A percentile compares a stretch with the other conserved stretches of the same genome.
Evolutionary conservation across 768 basidiomycete genomes (phyloP).

Genomic region (Mycena galopus): DNA sequence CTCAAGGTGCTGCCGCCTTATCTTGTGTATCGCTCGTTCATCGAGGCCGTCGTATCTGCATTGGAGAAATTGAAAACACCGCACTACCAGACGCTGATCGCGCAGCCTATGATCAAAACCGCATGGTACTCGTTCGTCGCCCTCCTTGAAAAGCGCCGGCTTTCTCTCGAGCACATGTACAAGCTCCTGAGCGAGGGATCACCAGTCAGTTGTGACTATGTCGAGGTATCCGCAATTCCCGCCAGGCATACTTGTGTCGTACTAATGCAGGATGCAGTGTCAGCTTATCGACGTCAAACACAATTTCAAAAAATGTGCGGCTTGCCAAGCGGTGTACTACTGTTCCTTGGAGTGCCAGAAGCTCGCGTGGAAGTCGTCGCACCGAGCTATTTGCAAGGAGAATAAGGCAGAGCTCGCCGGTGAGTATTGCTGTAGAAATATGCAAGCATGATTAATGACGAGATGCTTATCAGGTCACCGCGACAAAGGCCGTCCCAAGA

Average conservation of each 20-base stretch:
- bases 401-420: slow-evolving; percentile 49
- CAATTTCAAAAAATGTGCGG: slow-evolving; percentile 48
- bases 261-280: slow-evolving; percentile 39
- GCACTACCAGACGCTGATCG: slow-evolving; percentile 33
- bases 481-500: slow-evolving; percentile 45
- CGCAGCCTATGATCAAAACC: slow-evolving; percentile 42
- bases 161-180: not conserved
- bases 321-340: slow-evolving; percentile 49
- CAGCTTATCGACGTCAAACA: slow-evolving; percentile 48
- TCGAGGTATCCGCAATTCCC: slow-evolving; percentile 39
- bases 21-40: slow-evolving; percentile 53
- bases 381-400: slow-evolving; percentile 48
- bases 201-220: slow-evolving; percentile 49
- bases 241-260: not conserved
- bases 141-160: not conserved
- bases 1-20: slow-evolving; percentile 47
- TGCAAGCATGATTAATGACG: not conserved
- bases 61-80: slow-evolving; percentile 42
- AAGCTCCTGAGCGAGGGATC: slow-evolving; percentile 41
- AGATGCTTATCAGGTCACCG: slow-evolving; percentile 44
- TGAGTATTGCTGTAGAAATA: slow-evolving; percentile 25
- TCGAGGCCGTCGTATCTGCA: slow-evolving; percentile 44
- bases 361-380: slow-evolving; percentile 51
- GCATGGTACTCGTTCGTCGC: slow-evolving; percentile 39
- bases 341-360: slow-evolving; percentile 56